Evolutionary conservation across 495 filamentous ascomycete species (phyloP), one percentile per base, ranked within the genome.

Genomic region (Tetracladium marchalianum): DNA sequence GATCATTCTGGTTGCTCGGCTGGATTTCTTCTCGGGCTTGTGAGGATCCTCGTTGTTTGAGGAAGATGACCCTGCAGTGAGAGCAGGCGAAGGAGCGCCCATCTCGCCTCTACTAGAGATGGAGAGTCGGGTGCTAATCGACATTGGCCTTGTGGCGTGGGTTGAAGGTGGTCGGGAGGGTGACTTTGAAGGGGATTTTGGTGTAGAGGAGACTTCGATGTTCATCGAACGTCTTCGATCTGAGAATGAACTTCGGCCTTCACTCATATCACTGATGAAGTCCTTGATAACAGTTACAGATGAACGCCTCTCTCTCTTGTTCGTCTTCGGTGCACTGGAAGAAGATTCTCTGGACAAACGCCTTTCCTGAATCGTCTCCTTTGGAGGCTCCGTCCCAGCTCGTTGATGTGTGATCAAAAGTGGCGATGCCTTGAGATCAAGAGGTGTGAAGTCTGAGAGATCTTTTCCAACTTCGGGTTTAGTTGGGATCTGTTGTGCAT

Each of bases 1-100:
- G 59, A 95, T 80, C 35, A 94, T 73, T 18, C 87, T 81, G 46
- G 78, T 82, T 31, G 84, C 80, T 68, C 59, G 82, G 75, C 56
- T 63, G 12, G 61, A 61, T 44, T 76, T 83, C 69, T 84, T 85
- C 10, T 81, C 78, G 11, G 56, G 17, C 22, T 52, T 50, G 6
- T 15, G 11, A 12, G 18, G n/a, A 4, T 55, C 52, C 17, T 55
- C 53, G 18, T 39, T 37, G 11, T 17, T 47, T 5, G 52, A 49
- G 4, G 56, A 51, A 6, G 39, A 31, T 24, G 51, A 53, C 7
- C 38, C 36, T 12, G 43, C 38, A 13, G 47, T 45, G n/a, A 37
- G 46, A 18, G 52, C 42, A 17, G 49, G 47, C 11, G 47, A 47
- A 9, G 41, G 31, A 1, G 16, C 38, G 16, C 22, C 2, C 4